Conservation (phyloP, 208 protist genomes). For the Leishmania turanica region DNA sequence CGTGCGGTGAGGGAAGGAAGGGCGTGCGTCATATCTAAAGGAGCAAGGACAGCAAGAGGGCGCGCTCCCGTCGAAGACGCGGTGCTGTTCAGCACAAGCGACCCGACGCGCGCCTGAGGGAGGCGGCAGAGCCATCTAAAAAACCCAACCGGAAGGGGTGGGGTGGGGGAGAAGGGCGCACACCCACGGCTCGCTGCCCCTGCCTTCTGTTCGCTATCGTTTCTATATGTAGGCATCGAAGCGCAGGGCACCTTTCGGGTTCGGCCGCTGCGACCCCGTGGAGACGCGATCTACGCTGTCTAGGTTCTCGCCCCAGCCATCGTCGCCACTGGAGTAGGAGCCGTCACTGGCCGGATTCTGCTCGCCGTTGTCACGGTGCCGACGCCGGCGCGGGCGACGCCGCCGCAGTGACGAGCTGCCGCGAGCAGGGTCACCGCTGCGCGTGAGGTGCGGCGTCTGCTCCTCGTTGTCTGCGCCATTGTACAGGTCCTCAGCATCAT, state of each 20-base stretch:
- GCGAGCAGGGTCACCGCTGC: not conserved
- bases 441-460: constrained; percentile 6
- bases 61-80: too few relatives aligned
- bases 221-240: constrained; percentile 49
- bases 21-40: not conserved
- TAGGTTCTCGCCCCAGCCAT: constrained; percentile 1
- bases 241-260: constrained; percentile 16
- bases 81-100: too few relatives aligned
- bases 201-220: too few relatives aligned
- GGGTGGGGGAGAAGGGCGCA: not conserved
- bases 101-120: not conserved
- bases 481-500: not conserved
- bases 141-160: not conserved
- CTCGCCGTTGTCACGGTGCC: not conserved
- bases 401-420: constrained; percentile 12
- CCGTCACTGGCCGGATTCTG: not conserved
- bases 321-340: constrained; percentile 2
- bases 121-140: not conserved
- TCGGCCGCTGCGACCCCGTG: constrained; percentile 19
- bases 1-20: not conserved
- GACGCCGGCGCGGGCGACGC: not conserved
- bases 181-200: not conserved
- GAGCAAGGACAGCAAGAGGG: too few relatives aligned
- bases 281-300: constrained; percentile 13
- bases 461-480: not conserved